Evolutionary conservation across 2,329 filamentous ascomycete species (phyloP).

Genomic region (Tolypocladium album): DNA sequence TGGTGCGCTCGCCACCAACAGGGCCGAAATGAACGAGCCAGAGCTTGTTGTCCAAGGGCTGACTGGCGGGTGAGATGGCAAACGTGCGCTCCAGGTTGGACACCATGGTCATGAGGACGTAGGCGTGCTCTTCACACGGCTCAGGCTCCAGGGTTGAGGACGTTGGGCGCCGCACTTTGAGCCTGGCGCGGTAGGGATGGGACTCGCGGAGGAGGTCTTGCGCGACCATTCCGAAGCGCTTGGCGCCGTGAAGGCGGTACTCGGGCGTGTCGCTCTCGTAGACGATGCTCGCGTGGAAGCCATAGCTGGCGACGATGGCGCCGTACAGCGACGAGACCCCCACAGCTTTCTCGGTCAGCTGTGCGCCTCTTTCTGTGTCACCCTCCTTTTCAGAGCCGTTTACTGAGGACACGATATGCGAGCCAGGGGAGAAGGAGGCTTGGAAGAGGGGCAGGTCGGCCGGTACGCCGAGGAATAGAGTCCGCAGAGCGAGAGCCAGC

Average conservation of each 20-base stretch:
- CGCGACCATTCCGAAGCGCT: conserved; percentile 79
- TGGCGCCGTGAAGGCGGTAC: conserved; percentile 65
- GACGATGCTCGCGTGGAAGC: conserved; percentile 78
- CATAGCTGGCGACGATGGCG: conserved; percentile 82
- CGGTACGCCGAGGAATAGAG: conserved; percentile 47
- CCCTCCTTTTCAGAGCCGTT: conserved; percentile 1
- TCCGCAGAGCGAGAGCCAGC: conserved; percentile 40
- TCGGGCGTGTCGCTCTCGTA: conserved; percentile 81
- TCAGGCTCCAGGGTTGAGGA: conserved; percentile 10
- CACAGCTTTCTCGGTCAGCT: conserved; percentile 17
- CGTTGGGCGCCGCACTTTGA: conserved; percentile 20
- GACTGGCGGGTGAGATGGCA: conserved; percentile 64
- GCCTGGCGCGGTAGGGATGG: conserved; percentile 37
- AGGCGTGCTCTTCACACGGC: conserved; percentile 49
- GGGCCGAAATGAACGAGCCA: conserved; percentile 67
- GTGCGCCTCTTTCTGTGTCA: conserved; percentile 1
- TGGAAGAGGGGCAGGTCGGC: conserved; percentile 50
- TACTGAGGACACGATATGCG: conserved; percentile 32
- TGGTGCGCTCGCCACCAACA: conserved; percentile 51
- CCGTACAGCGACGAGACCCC: conserved; percentile 45
- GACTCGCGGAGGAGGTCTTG: conserved; percentile 54
- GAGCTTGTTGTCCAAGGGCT: conserved; percentile 60
- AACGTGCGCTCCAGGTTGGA: conserved; percentile 76
- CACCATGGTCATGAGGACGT: conserved; percentile 66
- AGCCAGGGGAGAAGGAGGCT: conserved; percentile 49